phyloP scores from a whole-genome alignment of 2,329 filamentous ascomycete genomes.

The Fusarium tuaranense region DNA sequence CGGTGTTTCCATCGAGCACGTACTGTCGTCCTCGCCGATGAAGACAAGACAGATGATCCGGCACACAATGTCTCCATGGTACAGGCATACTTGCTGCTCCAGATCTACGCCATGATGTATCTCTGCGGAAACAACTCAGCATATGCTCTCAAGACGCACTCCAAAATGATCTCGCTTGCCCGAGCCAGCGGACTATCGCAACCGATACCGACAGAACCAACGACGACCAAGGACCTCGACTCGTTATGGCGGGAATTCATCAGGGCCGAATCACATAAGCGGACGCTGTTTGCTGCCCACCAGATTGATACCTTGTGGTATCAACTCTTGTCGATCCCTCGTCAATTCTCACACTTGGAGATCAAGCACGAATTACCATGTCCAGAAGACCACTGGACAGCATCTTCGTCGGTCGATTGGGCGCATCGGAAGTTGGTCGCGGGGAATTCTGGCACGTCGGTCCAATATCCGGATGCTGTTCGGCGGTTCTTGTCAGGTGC shows the following conservation, averaged over 20 bases:
- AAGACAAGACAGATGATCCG: conserved; percentile 29
- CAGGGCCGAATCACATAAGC: conserved; percentile 53
- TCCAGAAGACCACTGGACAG: conserved; percentile 52
- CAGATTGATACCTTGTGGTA: conserved; percentile 59
- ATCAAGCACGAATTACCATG: conserved; percentile 58
- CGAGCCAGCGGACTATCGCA: conserved; percentile 52
- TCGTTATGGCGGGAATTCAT: conserved; percentile 54
- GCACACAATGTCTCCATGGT: conserved; percentile 46
- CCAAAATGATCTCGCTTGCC: conserved; percentile 53
- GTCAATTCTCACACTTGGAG: conserved; percentile 54
- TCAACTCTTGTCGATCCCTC: conserved; percentile 54
- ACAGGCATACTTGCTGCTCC: conserved; percentile 54
- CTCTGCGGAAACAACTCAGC: conserved; percentile 51
- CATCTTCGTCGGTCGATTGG: conserved; percentile 51
- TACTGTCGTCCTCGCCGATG: background rate
- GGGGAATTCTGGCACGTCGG: background rate
- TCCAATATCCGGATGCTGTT: conserved; percentile 16
- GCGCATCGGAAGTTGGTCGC: conserved; percentile 47
- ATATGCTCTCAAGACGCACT: conserved; percentile 53
- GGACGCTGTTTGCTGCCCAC: conserved; percentile 56
- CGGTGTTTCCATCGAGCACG: conserved; percentile 19
- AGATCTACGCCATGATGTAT: conserved; percentile 58
- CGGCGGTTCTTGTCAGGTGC: conserved; percentile 49
- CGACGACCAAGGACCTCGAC: conserved; percentile 9
- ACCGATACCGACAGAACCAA: conserved; percentile 38